phyloP scores from a whole-genome alignment of 2,329 filamentous ascomycete species.

The Paraconiothyrium sp. region DNA sequence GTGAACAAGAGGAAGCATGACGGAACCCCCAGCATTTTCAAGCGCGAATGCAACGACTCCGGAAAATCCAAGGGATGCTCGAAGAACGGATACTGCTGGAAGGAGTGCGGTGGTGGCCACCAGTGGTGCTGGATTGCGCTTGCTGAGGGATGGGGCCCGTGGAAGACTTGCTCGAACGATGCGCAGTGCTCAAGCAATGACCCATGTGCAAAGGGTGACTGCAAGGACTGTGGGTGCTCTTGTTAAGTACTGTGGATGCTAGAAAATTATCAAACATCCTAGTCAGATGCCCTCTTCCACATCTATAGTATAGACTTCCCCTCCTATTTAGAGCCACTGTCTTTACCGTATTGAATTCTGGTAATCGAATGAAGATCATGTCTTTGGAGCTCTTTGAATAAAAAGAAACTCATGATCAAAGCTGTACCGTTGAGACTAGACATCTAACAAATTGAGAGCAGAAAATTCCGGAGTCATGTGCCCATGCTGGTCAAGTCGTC shows the following conservation, averaged over 20 bases:
- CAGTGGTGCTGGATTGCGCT: background rate
- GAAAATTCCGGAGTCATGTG: no score
- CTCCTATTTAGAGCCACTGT: no score
- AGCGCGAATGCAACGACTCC: background rate
- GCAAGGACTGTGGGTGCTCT: slow-evolving; percentile 1
- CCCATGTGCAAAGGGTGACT: background rate
- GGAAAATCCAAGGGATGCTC: background rate
- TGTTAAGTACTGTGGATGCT: background rate
- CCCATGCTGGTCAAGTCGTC: no score
- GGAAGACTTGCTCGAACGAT: background rate
- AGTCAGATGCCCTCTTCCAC: no score
- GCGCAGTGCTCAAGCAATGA: background rate
- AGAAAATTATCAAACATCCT: no score
- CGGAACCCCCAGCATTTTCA: background rate
- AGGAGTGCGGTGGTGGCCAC: background rate
- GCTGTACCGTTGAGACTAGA: no score
- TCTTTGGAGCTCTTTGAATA: no score
- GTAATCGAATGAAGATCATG: no score
- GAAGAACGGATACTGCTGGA: slow-evolving; percentile 1
- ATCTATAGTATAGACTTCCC: no score
- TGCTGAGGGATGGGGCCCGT: background rate
- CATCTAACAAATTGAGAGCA: no score
- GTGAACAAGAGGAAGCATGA: background rate
- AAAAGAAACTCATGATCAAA: no score
- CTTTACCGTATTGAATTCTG: no score